Percentiles rank a stretch among this genome's conserved stretches.
phyloP scores from a whole-genome alignment of 1,284 basidiomycete species.

The Grifola frondosa region DNA sequence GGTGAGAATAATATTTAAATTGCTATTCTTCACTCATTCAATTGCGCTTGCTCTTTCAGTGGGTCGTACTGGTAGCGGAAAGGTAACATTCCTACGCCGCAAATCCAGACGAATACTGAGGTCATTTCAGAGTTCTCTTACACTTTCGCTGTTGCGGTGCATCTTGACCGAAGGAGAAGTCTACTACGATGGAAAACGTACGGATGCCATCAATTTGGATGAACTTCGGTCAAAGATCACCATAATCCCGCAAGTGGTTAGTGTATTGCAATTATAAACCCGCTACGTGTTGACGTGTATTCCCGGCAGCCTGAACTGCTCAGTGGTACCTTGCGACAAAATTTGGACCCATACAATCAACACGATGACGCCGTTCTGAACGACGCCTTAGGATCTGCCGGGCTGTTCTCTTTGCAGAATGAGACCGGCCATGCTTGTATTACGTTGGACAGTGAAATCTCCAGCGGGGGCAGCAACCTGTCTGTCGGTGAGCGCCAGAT shows the following conservation, averaged over 20 bases:
- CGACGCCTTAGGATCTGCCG: slow-evolving; percentile 53
- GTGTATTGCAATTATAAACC: slow-evolving; percentile 40
- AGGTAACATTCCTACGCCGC: slow-evolving; percentile 38
- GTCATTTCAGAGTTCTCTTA: slow-evolving; percentile 43
- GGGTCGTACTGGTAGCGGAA: slow-evolving; percentile 76
- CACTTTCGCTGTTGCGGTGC: slow-evolving; percentile 42
- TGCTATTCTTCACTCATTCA: neutral
- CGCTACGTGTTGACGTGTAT: slow-evolving; percentile 24
- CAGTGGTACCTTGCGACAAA: slow-evolving; percentile 54
- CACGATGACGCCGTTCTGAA: slow-evolving; percentile 67
- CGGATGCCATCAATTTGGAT: slow-evolving; percentile 57
- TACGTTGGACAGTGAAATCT: slow-evolving; percentile 50
- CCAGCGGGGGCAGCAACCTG: slow-evolving; percentile 62
- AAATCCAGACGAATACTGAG: slow-evolving; percentile 36
- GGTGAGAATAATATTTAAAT: slow-evolving; percentile 29
- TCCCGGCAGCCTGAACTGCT: slow-evolving; percentile 57
- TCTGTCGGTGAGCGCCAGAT: slow-evolving; percentile 73
- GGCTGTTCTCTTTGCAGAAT: slow-evolving; percentile 49
- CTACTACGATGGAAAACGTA: slow-evolving; percentile 33
- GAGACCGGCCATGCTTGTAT: slow-evolving; percentile 50
- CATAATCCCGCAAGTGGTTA: slow-evolving; percentile 42
- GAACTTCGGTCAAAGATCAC: slow-evolving; percentile 46
- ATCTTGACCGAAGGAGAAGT: slow-evolving; percentile 47
- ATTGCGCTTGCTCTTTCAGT: slow-evolving; percentile 36
- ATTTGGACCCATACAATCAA: slow-evolving; percentile 72